Evolutionary conservation across 371 early-diverging fungal species (phyloP), one percentile per base, ranked within the genome.

Genomic region (Basidiobolus meristosporus): DNA sequence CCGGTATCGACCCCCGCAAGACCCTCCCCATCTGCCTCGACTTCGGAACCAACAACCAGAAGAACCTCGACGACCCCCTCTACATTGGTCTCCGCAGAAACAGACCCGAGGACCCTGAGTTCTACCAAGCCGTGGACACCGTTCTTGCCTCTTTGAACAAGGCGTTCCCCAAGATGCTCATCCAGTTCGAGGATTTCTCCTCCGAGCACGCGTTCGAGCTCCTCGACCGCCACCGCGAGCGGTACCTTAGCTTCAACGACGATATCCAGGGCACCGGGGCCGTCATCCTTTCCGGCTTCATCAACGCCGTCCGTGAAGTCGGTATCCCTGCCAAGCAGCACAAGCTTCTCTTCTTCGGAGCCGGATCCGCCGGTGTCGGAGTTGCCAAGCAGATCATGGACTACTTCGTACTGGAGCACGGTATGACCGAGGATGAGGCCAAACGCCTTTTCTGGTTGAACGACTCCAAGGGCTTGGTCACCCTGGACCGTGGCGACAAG

Each of bases 151-250:
- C 77, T 11, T 50, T 90, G 36, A 65, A 60, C 18, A 51, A 52
- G 9, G 71, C 67, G 4, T 82, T 77, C 59, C 87, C 88, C 18
- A 60, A 73, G 7, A 50, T 88, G 30, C 51, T 91, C 38, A 69
- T 91, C 12, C 90, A 91, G 56, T 90, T 88, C 45, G 92, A 91
- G 53, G 92, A 90, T 51, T 91, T 88, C 52, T 78, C 83, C 9
- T 73, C 84, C 2, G 88, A 84, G 45, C 87, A 89, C 41, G 84
- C 84, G 1, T 81, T 81, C 56, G 82, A 70, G 1, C 47, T 84
- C 10, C 48, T 82, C 5, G 57, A 69, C 19, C 57, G 65, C 41
- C 76, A 83, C 55, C 72, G 77, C 41, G 38, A 79, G 32, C 58
- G 66, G 16, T 63, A 59, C 19, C 62, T 70, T 38, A 74, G 70